Evolutionary conservation across 441 rosid species (phyloP), one percentile per base, ranked within the genome.

Genomic region (Croton laevigatus): DNA sequence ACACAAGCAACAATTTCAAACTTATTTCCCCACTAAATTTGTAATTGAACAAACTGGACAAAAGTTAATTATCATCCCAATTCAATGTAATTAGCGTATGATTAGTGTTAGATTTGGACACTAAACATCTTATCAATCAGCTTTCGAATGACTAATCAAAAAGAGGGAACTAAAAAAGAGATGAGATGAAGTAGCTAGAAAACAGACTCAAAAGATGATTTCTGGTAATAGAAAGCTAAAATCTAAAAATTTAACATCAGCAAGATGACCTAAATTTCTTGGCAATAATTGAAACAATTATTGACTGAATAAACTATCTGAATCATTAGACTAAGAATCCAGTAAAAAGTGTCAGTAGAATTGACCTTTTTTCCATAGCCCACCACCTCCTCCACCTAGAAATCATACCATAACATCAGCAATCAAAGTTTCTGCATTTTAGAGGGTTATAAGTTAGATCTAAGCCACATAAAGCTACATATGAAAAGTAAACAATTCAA

Each of bases 341-440:
- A 68, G 17, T 40, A 27, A 53, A 19, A 58, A 55, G 71, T 45
- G 71, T 49, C 49, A 14, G 42, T 27, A 68, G 32, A 27, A 27
- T 27, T 27, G 32, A 40, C 59, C 68, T 23, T 55, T 68, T 57
- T 45, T 57, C 19, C 6, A 40, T 22, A 55, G 23, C 40, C 62
- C 71, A 57, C 32, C 71, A 20, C 23, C 13, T 19, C 23, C 49
- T 4, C 48, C 48, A 38, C 37, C 62, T 19, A 14, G 1, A 46
- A 16, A 42, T 32, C 59, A 65, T 27, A 66, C 23, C 4, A 48
- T n/a, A 62, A 17, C 65, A 37, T 34, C 14, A n/a, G 1, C 37
- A 38, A 67, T 40, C 11, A 59, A 59, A 58, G 55, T 27, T 59
- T 44, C 7, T 58, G 62, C 65, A 69, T 59, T 27, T 42, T 58